Evolutionary conservation across 2,329 filamentous ascomycete species (phyloP).

Genomic region (Fusarium sp.): DNA sequence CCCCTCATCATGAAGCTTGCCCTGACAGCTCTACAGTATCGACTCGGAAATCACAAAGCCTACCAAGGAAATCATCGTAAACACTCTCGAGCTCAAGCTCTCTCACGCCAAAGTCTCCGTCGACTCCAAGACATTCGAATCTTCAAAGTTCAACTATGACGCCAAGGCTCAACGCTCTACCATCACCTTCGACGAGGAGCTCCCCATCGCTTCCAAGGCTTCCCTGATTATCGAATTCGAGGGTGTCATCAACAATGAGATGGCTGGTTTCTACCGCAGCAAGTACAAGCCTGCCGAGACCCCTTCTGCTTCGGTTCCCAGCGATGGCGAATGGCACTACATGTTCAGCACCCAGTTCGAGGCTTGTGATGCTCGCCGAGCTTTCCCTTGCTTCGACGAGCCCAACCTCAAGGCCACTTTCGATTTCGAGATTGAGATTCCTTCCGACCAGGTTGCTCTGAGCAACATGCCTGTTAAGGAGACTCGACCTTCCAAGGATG

Average conservation of each 20-base stretch:
- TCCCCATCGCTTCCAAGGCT: conserved; percentile 76
- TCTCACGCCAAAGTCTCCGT: conserved; percentile 71
- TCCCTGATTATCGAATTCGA: conserved; percentile 78
- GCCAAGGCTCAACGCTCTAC: conserved; percentile 85
- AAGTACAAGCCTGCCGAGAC: conserved; percentile 87
- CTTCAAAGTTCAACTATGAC: conserved; percentile 82
- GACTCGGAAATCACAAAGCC: conserved; percentile 77
- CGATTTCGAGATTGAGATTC: conserved; percentile 92
- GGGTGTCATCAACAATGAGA: conserved; percentile 87
- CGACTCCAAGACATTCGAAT: conserved; percentile 68
- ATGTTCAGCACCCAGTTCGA: conserved; percentile 99
- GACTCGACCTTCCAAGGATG: conserved; percentile 68
- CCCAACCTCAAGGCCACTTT: conserved; percentile 97
- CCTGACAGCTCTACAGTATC: conserved; percentile 66
- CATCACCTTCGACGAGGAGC: conserved; percentile 78
- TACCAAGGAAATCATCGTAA: conserved; percentile 83
- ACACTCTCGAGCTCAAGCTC: conserved; percentile 86
- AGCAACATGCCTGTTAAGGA: conserved; percentile 96
- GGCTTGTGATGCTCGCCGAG: conserved; percentile 91
- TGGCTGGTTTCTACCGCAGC: conserved; percentile 94
- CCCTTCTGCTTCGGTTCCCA: conserved; percentile 81
- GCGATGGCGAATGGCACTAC: conserved; percentile 73
- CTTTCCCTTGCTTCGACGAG: conserved; percentile 98
- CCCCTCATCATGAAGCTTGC: conserved; percentile 19
- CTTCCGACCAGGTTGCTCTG: conserved; percentile 86